Conservation (phyloP, 2,329 filamentous ascomycete species). For the Cordyceps javanica region DNA sequence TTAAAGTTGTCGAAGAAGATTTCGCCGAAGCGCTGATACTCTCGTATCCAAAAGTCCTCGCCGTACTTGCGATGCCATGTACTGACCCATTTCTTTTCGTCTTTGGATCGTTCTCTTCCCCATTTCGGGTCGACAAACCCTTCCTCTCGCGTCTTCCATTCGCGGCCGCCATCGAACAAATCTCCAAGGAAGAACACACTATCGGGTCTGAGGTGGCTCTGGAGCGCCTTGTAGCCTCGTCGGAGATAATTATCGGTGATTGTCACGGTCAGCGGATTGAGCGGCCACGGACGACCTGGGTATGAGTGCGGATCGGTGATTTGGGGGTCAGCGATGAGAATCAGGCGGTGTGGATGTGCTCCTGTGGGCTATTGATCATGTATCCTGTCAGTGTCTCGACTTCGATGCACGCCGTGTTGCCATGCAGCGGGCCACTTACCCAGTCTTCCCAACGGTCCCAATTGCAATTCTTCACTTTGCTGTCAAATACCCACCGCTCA, state of each 20-base stretch:
- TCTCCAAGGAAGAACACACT: conserved; percentile 89
- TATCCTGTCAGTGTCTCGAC: conserved; percentile 14
- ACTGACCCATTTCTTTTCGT: conserved; percentile 51
- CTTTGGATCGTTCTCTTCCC: conserved; percentile 44
- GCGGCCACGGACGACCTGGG: conserved; percentile 64
- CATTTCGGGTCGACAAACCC: conserved; percentile 54
- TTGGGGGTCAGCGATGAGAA: conserved; percentile 85
- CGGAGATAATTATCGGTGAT: conserved; percentile 88
- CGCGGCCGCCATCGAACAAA: conserved; percentile 88
- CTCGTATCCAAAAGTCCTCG: conserved; percentile 75
- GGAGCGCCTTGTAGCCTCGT: conserved; percentile 73
- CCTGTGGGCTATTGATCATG: conserved; percentile 58
- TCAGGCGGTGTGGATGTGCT: conserved; percentile 74
- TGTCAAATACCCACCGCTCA: conserved; percentile 71
- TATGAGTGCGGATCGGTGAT: conserved; percentile 95
- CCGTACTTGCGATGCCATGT: conserved; percentile 70
- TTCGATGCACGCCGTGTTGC: neutral
- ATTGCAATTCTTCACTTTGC: conserved; percentile 62
- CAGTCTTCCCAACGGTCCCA: conserved; percentile 92
- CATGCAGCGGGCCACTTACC: conserved; percentile 47
- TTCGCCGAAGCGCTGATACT: conserved; percentile 78
- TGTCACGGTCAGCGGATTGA: conserved; percentile 46
- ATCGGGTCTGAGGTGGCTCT: conserved; percentile 71
- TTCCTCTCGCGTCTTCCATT: conserved; percentile 74
- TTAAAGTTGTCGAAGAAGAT: conserved; percentile 75